Evolutionary conservation across 2,329 filamentous ascomycete genomes (phyloP), one percentile per base, ranked within the genome.

Genomic region (Fusarium piperis): DNA sequence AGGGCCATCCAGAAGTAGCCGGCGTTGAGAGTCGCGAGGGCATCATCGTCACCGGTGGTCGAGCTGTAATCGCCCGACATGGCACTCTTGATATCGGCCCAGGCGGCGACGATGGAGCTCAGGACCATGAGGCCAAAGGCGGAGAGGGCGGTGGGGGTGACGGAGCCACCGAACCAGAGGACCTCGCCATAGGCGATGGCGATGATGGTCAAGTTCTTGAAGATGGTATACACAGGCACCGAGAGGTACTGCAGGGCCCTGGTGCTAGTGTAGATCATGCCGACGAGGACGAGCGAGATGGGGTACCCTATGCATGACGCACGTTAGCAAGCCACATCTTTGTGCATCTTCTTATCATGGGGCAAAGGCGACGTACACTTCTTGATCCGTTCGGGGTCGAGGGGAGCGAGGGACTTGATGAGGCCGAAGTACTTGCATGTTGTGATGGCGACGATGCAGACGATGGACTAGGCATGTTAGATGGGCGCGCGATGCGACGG

Each of bases 151-250:
- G 97, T 91, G 55, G 92, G 89, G 15, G 93, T 95, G 68, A 99
- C 95, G 48, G 91, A 94, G 78, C 95, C 95, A 68, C 96, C 96
- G 77, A 99, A 99, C 95, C 95, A 98, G 59, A 99, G 88, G 30
- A 98, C 95, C 84, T 99, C 96, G 75, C 96, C 96, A 78, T 99
- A 99, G 62, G 96, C 96, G 78, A 98, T 98, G 74, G 98, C 90
- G 78, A 98, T 98, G 82, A 97, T 99, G 72, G 96, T 98, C 86
- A 99, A 83, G 85, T 99, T 99, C 89, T 99, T 99, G 89, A 99
- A 99, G 81, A 99, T 99, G 64, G 96, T 99, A 85, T 99, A 99
- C 35, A 99, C 96, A 33, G 96, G 96, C 65, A 99, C 97, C 32
- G 95, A 98, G 70, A 99, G 92, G 83, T 91, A 98, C 84, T 98